Conservation (phyloP, 495 filamentous ascomycete species). For the Neurospora sp. region DNA sequence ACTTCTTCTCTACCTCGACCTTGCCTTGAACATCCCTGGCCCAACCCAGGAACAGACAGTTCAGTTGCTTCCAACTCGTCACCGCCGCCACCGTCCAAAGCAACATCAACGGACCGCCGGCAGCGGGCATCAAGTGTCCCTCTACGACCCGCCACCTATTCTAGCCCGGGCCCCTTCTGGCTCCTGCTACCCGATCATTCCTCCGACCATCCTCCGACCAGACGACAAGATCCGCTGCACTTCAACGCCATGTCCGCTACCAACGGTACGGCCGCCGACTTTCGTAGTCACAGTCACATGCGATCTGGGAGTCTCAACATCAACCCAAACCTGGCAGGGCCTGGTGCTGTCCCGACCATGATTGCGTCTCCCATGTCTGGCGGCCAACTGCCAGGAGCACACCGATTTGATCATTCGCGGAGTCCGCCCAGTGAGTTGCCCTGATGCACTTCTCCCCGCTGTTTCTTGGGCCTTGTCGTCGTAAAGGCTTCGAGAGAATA, state of each 20-base stretch:
- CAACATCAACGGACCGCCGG: not conserved
- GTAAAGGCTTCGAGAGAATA: too few species aligned
- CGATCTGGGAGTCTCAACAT: slow-evolving; percentile 45
- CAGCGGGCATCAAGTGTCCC: not conserved
- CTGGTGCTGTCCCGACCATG: slow-evolving; percentile 12
- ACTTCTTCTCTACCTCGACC: not conserved
- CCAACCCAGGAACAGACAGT: not conserved
- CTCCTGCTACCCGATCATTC: not conserved
- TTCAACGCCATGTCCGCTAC: not conserved
- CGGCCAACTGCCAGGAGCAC: slow-evolving; percentile 9
- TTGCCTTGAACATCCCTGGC: not conserved
- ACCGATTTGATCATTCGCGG: slow-evolving; percentile 55
- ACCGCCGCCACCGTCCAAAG: not conserved
- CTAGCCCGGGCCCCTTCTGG: not conserved
- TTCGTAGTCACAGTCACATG: slow-evolving; percentile 31
- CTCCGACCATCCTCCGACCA: not conserved
- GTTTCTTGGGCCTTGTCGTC: not conserved
- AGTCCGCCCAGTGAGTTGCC: slow-evolving; percentile 69
- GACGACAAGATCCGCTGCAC: too few species aligned
- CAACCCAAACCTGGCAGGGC: slow-evolving; percentile 23
- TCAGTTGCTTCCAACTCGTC: not conserved
- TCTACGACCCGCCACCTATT: not conserved
- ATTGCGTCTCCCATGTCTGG: slow-evolving; percentile 31
- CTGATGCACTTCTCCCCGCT: not conserved
- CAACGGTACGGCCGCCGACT: slow-evolving; percentile 20